Percentiles rank a stretch among this genome's conserved stretches.
phyloP scores from a whole-genome alignment of 192 early-diverging fungal genomes.

The Umbelopsis sp. region DNA sequence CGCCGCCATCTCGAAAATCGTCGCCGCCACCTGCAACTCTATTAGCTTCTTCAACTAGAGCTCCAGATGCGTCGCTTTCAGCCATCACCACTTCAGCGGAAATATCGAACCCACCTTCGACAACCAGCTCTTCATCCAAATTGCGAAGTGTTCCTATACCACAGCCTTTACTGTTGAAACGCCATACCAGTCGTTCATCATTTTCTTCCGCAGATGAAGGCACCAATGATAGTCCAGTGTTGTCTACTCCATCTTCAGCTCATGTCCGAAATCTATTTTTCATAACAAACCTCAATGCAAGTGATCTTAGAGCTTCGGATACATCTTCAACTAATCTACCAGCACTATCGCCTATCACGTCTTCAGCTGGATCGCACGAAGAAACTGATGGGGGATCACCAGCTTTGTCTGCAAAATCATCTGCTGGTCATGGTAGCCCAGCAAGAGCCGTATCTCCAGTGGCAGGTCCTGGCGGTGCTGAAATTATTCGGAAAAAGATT shows the following conservation, averaged over 20 bases:
- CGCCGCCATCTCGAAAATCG: background rate
- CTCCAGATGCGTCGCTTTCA: background rate
- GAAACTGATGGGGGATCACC: background rate
- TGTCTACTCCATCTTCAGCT: background rate
- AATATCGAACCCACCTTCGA: constrained; percentile 15
- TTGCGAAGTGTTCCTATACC: constrained; percentile 38
- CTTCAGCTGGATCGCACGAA: constrained; percentile 6
- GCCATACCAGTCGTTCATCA: constrained; percentile 33
- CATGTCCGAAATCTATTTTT: background rate
- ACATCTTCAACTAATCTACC: background rate
- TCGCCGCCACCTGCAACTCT: background rate
- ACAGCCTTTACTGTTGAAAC: constrained; percentile 32
- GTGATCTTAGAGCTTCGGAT: background rate
- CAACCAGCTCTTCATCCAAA: constrained; percentile 12
- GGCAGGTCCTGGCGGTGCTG: background rate
- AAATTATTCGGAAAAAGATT: background rate
- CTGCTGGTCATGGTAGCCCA: background rate
- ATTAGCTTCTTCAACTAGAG: constrained; percentile 5
- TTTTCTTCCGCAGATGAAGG: constrained; percentile 31
- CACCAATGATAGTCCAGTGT: background rate
- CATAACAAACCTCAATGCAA: background rate
- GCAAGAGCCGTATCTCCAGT: background rate
- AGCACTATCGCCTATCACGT: background rate
- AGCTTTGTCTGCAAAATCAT: constrained; percentile 1
- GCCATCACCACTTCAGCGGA: constrained; percentile 25